Base-by-base conservation (phyloP, 257 asterid species). In the Solanum ahanhuiri region DNA sequence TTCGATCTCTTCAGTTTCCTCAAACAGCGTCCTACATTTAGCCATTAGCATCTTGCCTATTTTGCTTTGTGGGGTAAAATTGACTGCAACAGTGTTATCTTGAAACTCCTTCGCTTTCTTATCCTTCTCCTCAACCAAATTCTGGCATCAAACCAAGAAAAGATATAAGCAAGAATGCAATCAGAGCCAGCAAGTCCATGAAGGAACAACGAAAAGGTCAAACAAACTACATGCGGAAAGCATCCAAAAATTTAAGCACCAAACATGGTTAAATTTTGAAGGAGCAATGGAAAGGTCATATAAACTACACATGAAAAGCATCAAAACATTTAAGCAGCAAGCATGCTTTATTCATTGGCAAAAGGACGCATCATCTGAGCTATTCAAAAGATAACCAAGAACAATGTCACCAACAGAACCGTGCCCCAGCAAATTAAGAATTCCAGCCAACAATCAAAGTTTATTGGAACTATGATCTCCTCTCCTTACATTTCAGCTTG, bases 91-190 rank as follows among this genome's bases (percentile, higher is more conserved):
- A 79, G 93, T 89, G 89, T 95, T 92, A 82, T 95, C 98, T 83
- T 93, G 94, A 94, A 96, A 90, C 93, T 96, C 98, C 79, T 93
- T 96, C 77, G 93, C 93, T 91, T 93, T 96, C 89, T 92, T 93
- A 89, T 96, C 99, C 93, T 95, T 96, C 93, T 95, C 99, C 89
- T 93, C 98, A 83, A 95, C 98, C 95, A 96, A 92, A 92, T 91
- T 95, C 98, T 96, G 89, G 81, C 75, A 83, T 86, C 28, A 89
- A 70, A 28, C 45, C 45, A 88, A 37, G 45, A 70, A 57, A 69
- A 87, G 87, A 8, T 54, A 54, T 82, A 83, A 79, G 87, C 22
- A 86, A 31, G 64, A 20, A 28, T 12, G 51, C 39, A 51, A 82
- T 75, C 70, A 58, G 54, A 76, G 22, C 41, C 71, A 33, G 3